Evolutionary conservation across 805 yeast genomes (phyloP).

Genomic region (Barnettozyma salicaria): DNA sequence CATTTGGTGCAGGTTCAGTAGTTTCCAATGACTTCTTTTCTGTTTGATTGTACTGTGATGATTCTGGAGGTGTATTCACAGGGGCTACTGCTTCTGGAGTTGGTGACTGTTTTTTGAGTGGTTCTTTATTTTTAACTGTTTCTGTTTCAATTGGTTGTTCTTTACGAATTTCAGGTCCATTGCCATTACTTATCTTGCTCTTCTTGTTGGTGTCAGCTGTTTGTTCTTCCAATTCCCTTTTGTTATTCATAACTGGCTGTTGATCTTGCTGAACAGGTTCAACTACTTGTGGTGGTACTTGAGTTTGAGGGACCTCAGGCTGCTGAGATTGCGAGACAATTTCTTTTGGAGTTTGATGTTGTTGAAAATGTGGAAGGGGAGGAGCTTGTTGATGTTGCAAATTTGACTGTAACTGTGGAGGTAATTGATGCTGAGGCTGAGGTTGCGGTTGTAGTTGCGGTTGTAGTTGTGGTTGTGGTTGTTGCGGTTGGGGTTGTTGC

Average conservation of each 20-base stretch:
- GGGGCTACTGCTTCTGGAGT: neutral
- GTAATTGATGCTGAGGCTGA: constrained; percentile 23
- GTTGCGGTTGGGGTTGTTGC: constrained; percentile 9
- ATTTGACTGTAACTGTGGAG: constrained; percentile 27
- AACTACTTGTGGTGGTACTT: constrained; percentile 2
- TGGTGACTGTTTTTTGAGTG: neutral
- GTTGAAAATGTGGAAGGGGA: neutral
- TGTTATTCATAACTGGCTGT: constrained; percentile 4
- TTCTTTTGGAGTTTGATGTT: neutral
- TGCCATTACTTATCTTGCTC: constrained; percentile 3
- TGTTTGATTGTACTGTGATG: too few relatives aligned
- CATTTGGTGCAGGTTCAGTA: neutral
- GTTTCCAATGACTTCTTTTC: too few relatives aligned
- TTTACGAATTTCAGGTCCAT: neutral
- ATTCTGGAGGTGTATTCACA: too few relatives aligned
- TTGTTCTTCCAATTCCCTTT: constrained; percentile 12
- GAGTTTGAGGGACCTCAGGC: too few relatives aligned
- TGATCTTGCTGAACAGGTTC: too few relatives aligned
- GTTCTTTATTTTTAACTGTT: neutral
- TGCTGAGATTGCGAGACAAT: too few relatives aligned
- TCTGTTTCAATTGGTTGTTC: neutral
- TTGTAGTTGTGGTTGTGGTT: constrained; percentile 9
- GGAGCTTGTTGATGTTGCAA: constrained; percentile 19
- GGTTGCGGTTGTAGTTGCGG: constrained; percentile 17
- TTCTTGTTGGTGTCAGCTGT: constrained; percentile 7